phyloP scores from a whole-genome alignment of 139 green algal species.

The Nannochloris sp. region DNA sequence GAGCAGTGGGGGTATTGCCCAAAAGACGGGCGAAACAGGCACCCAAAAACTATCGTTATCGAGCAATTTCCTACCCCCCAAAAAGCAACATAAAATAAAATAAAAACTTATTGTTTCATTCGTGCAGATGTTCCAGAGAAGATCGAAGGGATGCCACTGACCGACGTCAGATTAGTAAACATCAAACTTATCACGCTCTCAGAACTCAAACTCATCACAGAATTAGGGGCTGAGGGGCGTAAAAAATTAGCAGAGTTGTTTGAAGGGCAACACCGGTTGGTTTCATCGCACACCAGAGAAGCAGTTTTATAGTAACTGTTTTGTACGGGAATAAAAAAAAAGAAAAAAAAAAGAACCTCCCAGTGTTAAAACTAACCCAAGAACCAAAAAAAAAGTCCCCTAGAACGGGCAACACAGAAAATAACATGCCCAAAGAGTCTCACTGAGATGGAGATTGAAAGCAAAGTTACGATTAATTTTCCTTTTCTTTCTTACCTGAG shows the following conservation, averaged over 20 bases:
- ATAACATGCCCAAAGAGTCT: background rate
- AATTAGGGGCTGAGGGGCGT: conserved; percentile 37
- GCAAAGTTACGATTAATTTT: background rate
- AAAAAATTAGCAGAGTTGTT: conserved; percentile 37
- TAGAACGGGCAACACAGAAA: background rate
- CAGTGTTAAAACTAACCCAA: no score
- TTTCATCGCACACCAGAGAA: conserved; percentile 23
- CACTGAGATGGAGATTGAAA: no score
- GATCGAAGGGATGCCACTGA: conserved; percentile 45
- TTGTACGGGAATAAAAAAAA: background rate
- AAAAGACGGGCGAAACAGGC: no score
- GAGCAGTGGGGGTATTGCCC: no score
- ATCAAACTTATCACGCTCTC: conserved; percentile 53
- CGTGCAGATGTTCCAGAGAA: conserved; percentile 30
- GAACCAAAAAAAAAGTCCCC: background rate
- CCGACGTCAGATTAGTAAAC: conserved; percentile 51
- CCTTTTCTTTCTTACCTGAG: background rate
- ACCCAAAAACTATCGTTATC: no score
- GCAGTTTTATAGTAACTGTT: conserved; percentile 19
- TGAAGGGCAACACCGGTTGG: conserved; percentile 7
- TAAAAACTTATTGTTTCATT: background rate
- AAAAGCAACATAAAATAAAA: conserved; percentile 1
- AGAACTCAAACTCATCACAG: conserved; percentile 51
- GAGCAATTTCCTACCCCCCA: background rate
- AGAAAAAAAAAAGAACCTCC: background rate